Conservation (phyloP, 768 basidiomycete genomes). For the Phylloporus scabripes region DNA sequence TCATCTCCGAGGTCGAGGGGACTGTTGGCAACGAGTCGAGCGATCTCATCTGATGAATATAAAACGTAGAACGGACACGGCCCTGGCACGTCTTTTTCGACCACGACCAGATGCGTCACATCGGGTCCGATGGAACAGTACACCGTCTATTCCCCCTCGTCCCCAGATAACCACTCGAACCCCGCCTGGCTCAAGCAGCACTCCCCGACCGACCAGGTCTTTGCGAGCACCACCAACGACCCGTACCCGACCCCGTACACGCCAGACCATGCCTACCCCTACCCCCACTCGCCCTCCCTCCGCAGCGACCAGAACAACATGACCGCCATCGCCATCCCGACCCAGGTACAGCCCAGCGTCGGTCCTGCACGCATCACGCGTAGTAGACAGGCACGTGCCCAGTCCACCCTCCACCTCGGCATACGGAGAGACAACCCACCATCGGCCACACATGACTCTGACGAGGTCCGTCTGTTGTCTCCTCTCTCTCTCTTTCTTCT, state of each 20-base stretch:
- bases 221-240: constrained; percentile 38
- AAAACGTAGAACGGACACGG: constrained; percentile 25
- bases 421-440: constrained; percentile 27
- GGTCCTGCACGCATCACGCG: constrained; percentile 50
- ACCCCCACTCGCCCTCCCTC: constrained; percentile 27
- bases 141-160: constrained; percentile 27
- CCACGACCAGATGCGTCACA: constrained; percentile 34
- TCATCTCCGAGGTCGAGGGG: constrained; percentile 32
- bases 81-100: constrained; percentile 28
- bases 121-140: constrained; percentile 34
- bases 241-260: constrained; percentile 26
- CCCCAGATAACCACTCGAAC: constrained; percentile 26
- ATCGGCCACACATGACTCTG: constrained; percentile 19
- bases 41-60: constrained; percentile 17
- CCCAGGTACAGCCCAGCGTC: constrained; percentile 46
- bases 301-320: constrained; percentile 27
- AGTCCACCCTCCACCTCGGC: constrained; percentile 30
- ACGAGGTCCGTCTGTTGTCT: constrained; percentile 22
- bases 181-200: constrained; percentile 27
- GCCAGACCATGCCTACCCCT: constrained; percentile 25
- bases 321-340: constrained; percentile 25
- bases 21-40: constrained; percentile 22
- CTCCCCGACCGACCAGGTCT: constrained; percentile 26
- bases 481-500: not conserved
- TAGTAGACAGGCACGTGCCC: constrained; percentile 39